A percentile compares a stretch with the other conserved stretches of the same genome.
Conservation (phyloP, 108 stramenopile species). For the Mayamaea pseudoterrestris region DNA sequence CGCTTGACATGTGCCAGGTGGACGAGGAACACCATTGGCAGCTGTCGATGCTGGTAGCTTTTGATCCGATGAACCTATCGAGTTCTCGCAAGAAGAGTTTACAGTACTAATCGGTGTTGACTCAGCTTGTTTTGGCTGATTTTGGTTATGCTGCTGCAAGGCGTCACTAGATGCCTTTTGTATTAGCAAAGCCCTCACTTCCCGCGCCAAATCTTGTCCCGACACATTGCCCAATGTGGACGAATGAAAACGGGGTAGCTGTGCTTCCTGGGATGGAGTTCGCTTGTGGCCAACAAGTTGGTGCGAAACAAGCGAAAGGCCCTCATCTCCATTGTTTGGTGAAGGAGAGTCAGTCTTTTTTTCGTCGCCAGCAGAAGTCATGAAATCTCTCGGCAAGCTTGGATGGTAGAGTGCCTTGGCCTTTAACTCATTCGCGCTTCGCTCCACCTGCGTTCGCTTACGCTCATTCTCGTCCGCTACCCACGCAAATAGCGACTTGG, state of each 20-base stretch:
- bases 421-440: slow-evolving; percentile 31
- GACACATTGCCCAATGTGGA: slow-evolving; percentile 48
- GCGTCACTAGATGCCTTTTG: slow-evolving; percentile 19
- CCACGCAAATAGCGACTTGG: slow-evolving; percentile 34
- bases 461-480: slow-evolving; percentile 30
- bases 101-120: slow-evolving; percentile 5
- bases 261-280: not conserved
- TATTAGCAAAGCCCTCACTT: slow-evolving; percentile 42
- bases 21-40: not conserved
- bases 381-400: not conserved
- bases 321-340: not conserved
- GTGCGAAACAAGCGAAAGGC: not conserved
- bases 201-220: slow-evolving; percentile 40
- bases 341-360: not conserved
- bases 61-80: slow-evolving; percentile 4
- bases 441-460: slow-evolving; percentile 35
- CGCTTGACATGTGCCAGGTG: not conserved
- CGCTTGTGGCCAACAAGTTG: not conserved
- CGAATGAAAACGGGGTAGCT: not conserved
- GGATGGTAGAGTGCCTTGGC: slow-evolving; percentile 12
- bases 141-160: slow-evolving; percentile 4
- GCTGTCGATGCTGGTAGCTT: not conserved
- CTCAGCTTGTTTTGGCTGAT: slow-evolving; percentile 1
- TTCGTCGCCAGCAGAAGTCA: not conserved
- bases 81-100: slow-evolving; percentile 2